Evolutionary conservation across 345 rosid species (phyloP).

Genomic region (Salix caprea): DNA sequence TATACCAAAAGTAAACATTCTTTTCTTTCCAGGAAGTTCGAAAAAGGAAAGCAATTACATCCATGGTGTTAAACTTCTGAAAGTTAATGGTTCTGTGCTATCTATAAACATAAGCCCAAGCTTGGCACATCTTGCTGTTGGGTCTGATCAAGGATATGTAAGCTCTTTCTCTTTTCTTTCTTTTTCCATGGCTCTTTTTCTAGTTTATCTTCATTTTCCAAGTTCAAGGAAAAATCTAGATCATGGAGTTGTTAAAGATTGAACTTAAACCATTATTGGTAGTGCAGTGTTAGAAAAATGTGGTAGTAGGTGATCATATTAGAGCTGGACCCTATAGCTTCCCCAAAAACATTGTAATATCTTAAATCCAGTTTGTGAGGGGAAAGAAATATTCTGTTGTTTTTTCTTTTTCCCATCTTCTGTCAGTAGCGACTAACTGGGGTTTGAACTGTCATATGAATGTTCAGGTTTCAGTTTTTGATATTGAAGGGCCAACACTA

Average conservation of each 20-base stretch:
- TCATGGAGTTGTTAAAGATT: no score
- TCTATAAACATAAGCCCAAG: slow-evolving; percentile 47
- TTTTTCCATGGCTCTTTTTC: background rate
- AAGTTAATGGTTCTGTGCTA: slow-evolving; percentile 65
- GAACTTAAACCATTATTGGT: no score
- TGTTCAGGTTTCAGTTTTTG: slow-evolving; percentile 64
- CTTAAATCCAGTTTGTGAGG: no score
- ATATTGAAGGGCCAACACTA: slow-evolving; percentile 47
- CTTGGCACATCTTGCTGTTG: slow-evolving; percentile 63
- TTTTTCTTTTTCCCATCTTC: background rate
- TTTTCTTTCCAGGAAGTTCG: slow-evolving; percentile 45
- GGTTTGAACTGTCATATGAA: background rate
- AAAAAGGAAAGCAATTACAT: slow-evolving; percentile 67
- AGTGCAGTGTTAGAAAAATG: no score
- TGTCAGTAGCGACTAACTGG: background rate
- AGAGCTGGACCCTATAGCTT: no score
- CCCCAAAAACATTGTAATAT: no score
- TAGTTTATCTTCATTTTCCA: background rate
- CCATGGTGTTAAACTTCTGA: slow-evolving; percentile 53
- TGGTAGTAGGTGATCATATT: no score
- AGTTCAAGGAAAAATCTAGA: no score
- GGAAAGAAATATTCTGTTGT: background rate
- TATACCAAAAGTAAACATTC: background rate
- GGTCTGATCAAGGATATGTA: slow-evolving; percentile 88
- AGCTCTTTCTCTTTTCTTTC: slow-evolving; percentile 19